These are phyloP conservation scores for Talaromyces marneffei DNA, from an alignment of 2,329 filamentous ascomycete genomes.

Conservation along the genomic window DNA sequence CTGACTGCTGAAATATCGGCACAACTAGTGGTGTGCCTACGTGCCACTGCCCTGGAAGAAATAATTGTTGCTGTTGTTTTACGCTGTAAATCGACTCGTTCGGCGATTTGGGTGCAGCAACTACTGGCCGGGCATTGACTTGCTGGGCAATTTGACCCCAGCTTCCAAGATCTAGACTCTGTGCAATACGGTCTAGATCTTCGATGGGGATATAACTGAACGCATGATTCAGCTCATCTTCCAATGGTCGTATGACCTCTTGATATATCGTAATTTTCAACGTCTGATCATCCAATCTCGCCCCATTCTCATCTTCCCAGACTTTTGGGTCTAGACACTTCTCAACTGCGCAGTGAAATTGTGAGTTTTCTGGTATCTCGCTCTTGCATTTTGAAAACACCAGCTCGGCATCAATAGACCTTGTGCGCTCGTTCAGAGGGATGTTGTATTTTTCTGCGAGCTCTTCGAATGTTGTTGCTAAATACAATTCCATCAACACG, in stretches of 20 bases:
- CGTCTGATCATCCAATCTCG: constrained; percentile 1
- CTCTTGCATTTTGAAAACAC: constrained; percentile 8
- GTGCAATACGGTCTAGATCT: constrained; percentile 6
- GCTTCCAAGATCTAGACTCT: constrained; percentile 6
- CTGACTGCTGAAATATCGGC: neutral
- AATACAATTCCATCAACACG: constrained; percentile 11
- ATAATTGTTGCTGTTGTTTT: neutral
- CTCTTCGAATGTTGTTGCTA: constrained; percentile 1
- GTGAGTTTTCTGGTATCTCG: constrained; percentile 6
- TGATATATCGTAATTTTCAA: constrained; percentile 8
- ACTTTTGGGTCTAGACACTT: constrained; percentile 10
- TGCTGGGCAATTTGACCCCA: constrained; percentile 5
- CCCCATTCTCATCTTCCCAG: constrained; percentile 3
- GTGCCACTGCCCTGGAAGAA: neutral
- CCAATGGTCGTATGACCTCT: constrained; percentile 4
- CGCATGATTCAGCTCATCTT: constrained; percentile 10
- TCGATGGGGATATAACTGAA: constrained; percentile 12
- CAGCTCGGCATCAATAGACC: neutral
- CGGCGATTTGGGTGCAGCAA: neutral
- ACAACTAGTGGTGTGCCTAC: neutral
- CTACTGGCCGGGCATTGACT: neutral
- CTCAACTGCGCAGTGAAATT: constrained; percentile 6
- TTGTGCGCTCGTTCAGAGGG: neutral
- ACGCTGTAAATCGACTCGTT: neutral
- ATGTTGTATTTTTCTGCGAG: constrained; percentile 3